A percentile compares a stretch with the other conserved stretches of the same genome.
These are phyloP conservation scores for Volvariella volvacea DNA, from an alignment of 1,284 basidiomycete species.

Conservation along the genomic window DNA sequence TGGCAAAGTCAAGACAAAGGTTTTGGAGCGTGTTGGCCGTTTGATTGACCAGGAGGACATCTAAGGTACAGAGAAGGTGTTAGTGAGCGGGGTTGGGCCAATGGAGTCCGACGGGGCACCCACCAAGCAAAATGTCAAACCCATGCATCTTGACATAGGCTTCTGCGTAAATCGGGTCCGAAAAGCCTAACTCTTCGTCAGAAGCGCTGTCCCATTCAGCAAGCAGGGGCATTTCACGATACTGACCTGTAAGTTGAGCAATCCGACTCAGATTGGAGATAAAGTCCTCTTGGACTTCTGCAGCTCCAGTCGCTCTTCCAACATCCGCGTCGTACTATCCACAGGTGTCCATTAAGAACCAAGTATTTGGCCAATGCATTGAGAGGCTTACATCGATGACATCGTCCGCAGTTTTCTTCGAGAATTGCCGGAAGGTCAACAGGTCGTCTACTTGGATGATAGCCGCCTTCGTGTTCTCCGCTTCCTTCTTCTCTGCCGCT, in stretches of 20 bases:
- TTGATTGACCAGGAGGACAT: slow-evolving; percentile 97
- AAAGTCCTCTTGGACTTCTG: slow-evolving; percentile 88
- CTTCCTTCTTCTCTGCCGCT: slow-evolving; percentile 81
- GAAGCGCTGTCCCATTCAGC: neutral
- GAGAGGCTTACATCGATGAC: slow-evolving; percentile 74
- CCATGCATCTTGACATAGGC: slow-evolving; percentile 98
- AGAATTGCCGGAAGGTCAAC: slow-evolving; percentile 90
- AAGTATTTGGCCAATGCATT: no score
- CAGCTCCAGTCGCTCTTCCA: slow-evolving; percentile 83
- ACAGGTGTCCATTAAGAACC: no score
- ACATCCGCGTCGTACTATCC: slow-evolving; percentile 85
- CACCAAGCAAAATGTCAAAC: slow-evolving; percentile 92
- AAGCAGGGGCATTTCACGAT: neutral
- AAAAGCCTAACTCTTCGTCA: no score
- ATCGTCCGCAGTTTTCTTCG: slow-evolving; percentile 82
- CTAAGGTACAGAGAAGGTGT: slow-evolving; percentile 38
- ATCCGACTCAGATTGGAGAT: slow-evolving; percentile 95
- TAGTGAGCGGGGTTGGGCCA: slow-evolving; percentile 6
- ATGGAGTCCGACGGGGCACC: slow-evolving; percentile 11
- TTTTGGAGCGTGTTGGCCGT: slow-evolving; percentile 94
- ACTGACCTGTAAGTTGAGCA: slow-evolving; percentile 83
- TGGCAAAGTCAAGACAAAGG: slow-evolving; percentile 96
- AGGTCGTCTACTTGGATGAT: slow-evolving; percentile 92
- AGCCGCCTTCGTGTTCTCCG: slow-evolving; percentile 68
- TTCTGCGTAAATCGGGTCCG: slow-evolving; percentile 97